A percentile compares a stretch with the other conserved stretches of the same genome.
Evolutionary conservation across 768 basidiomycete species (phyloP).

Genomic region (Butyriboletus loyo): DNA sequence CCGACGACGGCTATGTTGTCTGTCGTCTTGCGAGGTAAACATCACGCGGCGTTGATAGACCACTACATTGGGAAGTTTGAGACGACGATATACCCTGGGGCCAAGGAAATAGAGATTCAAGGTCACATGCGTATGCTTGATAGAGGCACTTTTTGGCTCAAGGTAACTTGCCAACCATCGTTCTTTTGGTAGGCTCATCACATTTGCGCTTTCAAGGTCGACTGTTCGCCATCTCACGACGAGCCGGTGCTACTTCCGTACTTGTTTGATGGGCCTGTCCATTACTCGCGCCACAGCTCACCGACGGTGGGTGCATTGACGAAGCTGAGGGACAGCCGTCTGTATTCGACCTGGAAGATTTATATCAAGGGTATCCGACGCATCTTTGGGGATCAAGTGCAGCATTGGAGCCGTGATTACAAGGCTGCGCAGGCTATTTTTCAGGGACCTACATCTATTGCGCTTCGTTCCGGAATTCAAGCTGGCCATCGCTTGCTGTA

Average conservation of each 20-base stretch:
- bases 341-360: slow-evolving; percentile 80
- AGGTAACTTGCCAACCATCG: slow-evolving; percentile 37
- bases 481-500: slow-evolving; percentile 74
- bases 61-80: slow-evolving; percentile 65
- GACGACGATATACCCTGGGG: slow-evolving; percentile 49
- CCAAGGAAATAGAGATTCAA: slow-evolving; percentile 63
- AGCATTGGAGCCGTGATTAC: slow-evolving; percentile 67
- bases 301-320: slow-evolving; percentile 67
- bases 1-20: slow-evolving; percentile 56
- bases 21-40: slow-evolving; percentile 69
- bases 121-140: slow-evolving; percentile 46
- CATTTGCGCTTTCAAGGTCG: slow-evolving; percentile 42
- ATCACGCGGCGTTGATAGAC: slow-evolving; percentile 54
- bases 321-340: slow-evolving; percentile 54
- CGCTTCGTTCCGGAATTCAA: slow-evolving; percentile 66
- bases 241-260: slow-evolving; percentile 48
- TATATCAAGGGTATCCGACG: slow-evolving; percentile 57
- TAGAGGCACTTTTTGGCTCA: slow-evolving; percentile 66
- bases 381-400: slow-evolving; percentile 57
- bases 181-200: slow-evolving; percentile 2
- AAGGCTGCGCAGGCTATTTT: slow-evolving; percentile 73
- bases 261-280: slow-evolving; percentile 70
- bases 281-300: slow-evolving; percentile 68
- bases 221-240: slow-evolving; percentile 45
- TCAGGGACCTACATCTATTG: slow-evolving; percentile 53